Base-by-base conservation (phyloP, 1,284 basidiomycete genomes). In the Heterobasidion annosum region DNA sequence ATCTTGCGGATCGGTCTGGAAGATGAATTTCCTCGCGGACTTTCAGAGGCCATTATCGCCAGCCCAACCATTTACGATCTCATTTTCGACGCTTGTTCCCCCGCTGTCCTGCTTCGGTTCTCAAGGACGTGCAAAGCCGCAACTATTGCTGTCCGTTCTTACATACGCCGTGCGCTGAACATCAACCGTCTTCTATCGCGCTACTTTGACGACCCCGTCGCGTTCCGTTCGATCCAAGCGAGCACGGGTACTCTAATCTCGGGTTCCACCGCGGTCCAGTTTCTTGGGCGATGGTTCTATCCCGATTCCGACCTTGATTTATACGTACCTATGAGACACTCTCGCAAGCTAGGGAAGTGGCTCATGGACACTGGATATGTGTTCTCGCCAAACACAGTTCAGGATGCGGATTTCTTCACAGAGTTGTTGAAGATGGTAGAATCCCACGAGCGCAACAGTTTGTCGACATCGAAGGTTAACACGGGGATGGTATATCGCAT, bases 181-280 rank as follows among this genome's bases (percentile, higher is more conserved):
- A 56, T 60, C 50, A 45, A 59, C 33, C 52, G 45, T 35, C 56
- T 55, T 37, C 54, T 60, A 10, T 35, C 48, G 10, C 56, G 54
- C 8, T 61, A 43, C 47, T 56, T 61, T 57, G 47, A 58, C 50
- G 59, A 70, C 34, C 63, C 71, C 25, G 13, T 68, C 51, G 64
- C 63, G 12, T 78, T 80, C 56, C 72, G 78, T 15, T 63, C 58
- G 34, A 62, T 80, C 7, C 77, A 78, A 61, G 70, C 68, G 0
- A 56, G 59, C 42, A 78, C 75, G 0, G 69, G 69, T 25, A 68
- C 71, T 0, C 57, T 81, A 12, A 69, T 81, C 25, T 79, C 78
- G 1, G 78, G 78, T 13, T 80, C 78, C 0, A 66, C 63, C 34
- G 78, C 73, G 1, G 69, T 80, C 6, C 77, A 79, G 58, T 76